Base-by-base conservation (phyloP, 345 rosid genomes). In the Turritis glabra region DNA sequence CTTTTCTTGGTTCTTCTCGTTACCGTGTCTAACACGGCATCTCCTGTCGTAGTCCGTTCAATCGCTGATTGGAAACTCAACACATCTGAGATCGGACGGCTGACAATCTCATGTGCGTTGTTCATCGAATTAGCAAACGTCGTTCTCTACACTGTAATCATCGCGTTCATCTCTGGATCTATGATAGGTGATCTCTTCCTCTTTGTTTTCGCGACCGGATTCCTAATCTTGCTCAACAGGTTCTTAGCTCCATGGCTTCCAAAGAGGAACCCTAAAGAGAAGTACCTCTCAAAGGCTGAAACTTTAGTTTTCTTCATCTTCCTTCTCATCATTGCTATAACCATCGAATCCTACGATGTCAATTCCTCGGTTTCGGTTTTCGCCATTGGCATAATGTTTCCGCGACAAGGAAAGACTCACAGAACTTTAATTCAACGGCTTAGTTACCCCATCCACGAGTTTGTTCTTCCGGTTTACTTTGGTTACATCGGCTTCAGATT, bases 401-500 rank as follows among this genome's bases (percentile, higher is more conserved):
- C 98, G 2, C 75, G 95, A 64, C 89, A 87, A 74, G 97, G 98
- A 26, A 91, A 91, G 66, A 83, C 92, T 1, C 81, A 83, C 4
- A 62, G 97, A 60, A 94, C 98, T 6, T 71, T 94, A 84, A 21
- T 87, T 46, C 83, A 72, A 38, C 85, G 90, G 51, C 90, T 94
- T 71, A 75, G 82, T 56, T 91, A 86, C 53, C 83, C 89, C 1
- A 84, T 87, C 33, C 73, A 94, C 58, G 91, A 86, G 74, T 89
- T 91, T 67, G 56, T 94, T 11, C 90, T 94, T 10, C 98, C 98
- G 1, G 81, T 91, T 7, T 94, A 85, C 75, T 94, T 89, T 18
- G 95, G 98, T 67, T 90, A 84, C 71, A 80, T 85, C 1, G 98
- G 96, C 11, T 89, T 94, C 61, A 92, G 90, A 55, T 82, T 91